Conservation (phyloP, 257 asterid genomes). For the Dorcoceras hygrometricum region DNA sequence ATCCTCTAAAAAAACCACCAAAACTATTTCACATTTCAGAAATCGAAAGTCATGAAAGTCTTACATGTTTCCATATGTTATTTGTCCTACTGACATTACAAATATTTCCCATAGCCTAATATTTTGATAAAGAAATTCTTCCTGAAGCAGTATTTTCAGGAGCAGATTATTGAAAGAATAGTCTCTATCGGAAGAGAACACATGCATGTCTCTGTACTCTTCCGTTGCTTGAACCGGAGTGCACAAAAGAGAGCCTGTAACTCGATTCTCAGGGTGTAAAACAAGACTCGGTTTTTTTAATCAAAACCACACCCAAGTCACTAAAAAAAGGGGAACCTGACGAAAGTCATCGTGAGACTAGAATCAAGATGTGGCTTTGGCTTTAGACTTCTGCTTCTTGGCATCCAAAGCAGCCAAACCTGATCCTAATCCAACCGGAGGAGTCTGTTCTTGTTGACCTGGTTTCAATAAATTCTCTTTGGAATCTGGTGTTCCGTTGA, state of each 20-base stretch:
- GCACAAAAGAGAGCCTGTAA: slow-evolving; percentile 14
- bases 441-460: slow-evolving; percentile 32
- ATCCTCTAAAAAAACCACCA: no score
- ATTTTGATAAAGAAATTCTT: background rate
- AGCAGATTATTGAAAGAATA: slow-evolving; percentile 21
- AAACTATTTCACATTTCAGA: background rate
- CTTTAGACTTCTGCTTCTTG: slow-evolving; percentile 65
- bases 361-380: slow-evolving; percentile 38
- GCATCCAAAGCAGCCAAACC: slow-evolving; percentile 60
- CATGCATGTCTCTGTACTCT: background rate
- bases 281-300: background rate
- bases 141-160: slow-evolving; percentile 16
- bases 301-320: slow-evolving; percentile 23
- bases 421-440: slow-evolving; percentile 76
- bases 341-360: background rate
- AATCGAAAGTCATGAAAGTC: background rate
- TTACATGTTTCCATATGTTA: slow-evolving; percentile 17
- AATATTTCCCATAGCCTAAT: background rate
- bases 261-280: slow-evolving; percentile 4
- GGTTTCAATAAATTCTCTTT: slow-evolving; percentile 30
- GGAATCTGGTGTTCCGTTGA: slow-evolving; percentile 33
- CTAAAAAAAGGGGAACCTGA: slow-evolving; percentile 3
- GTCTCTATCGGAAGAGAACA: background rate
- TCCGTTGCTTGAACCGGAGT: slow-evolving; percentile 17
- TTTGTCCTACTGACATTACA: slow-evolving; percentile 8